Base-by-base conservation (phyloP, 352 stramenopile species). In the Pythium biforme region DNA sequence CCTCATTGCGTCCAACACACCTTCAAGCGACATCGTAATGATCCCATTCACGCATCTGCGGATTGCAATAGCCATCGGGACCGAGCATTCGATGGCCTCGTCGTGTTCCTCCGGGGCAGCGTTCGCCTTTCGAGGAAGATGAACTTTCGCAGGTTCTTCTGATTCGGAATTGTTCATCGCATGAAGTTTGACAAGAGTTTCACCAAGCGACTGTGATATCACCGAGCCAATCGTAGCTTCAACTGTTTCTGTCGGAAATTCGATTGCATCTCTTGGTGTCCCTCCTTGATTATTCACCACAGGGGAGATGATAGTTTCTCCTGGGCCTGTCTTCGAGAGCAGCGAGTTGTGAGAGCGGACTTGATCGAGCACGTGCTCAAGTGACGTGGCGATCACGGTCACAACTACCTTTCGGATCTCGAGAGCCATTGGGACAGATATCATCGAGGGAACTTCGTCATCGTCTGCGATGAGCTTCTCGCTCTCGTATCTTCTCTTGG, bases 31-130 rank as follows among this genome's bases (percentile, higher is more conserved):
- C 48, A 68, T 62, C 17, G 65, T 69, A 50, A 84, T 73, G 52
- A 72, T 79, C 8, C 62, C 69, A 33, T 75, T 68, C 15, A 84
- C 76, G 52, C 68, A 78, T 33, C 65, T 67, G 4, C 66, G 64
- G 55, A 84, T 76, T 25, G 73, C 71, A 5, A 70, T 64, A 8
- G 61, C 66, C 61, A 80, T 79, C 8, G 50, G 46, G 1, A 70
- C 62, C 2, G 59, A 74, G 31, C 55, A 69, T 47, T 56, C 50
- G 20, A 55, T 39, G 19, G 43, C 22, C 14, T 63, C 50, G 2
- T 27, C n/a, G 9, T 59, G 25, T 26, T 53, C 25, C 25, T 53
- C 47, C 26, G 47, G n/a, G n/a, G 47, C 12, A 20, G 29, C 19
- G 8, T 27, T 4, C 40, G 37, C 37, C 37, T 26, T 37, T 17